Conservation (phyloP, 2,329 filamentous ascomycete species). For the Rhinocladiella similis region DNA sequence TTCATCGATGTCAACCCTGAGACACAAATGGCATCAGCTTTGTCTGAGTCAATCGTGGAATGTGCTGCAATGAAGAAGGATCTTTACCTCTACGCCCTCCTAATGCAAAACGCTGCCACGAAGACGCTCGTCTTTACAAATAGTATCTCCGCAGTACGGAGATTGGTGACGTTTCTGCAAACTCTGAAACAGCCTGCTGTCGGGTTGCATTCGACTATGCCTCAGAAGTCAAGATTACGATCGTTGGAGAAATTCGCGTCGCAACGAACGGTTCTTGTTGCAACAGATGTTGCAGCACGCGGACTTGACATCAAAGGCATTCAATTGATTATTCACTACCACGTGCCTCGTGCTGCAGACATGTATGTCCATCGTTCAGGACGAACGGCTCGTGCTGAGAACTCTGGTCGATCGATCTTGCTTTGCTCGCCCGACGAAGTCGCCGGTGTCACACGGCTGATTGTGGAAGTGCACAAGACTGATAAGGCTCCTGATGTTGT, state of each 20-base stretch:
- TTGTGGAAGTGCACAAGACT: constrained; percentile 80
- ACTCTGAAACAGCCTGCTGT: constrained; percentile 72
- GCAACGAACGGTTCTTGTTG: constrained; percentile 68
- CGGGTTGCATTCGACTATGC: constrained; percentile 89
- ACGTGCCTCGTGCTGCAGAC: constrained; percentile 87
- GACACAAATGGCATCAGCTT: constrained; percentile 79
- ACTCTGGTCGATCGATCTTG: constrained; percentile 77
- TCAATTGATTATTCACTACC: constrained; percentile 90
- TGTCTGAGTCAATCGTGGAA: constrained; percentile 89
- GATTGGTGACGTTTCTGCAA: constrained; percentile 79
- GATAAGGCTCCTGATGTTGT: constrained; percentile 54
- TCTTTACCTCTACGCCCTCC: constrained; percentile 84
- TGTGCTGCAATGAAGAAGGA: constrained; percentile 96
- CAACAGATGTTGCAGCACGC: constrained; percentile 89
- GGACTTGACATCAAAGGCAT: constrained; percentile 91
- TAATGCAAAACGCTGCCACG: constrained; percentile 70
- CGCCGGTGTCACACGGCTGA: constrained; percentile 75
- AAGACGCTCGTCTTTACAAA: constrained; percentile 93
- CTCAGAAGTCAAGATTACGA: constrained; percentile 90
- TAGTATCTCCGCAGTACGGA: constrained; percentile 87
- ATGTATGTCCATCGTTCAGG: constrained; percentile 95
- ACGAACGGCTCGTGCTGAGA: constrained; percentile 81
- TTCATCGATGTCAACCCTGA: constrained; percentile 91
- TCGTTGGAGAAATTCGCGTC: constrained; percentile 86
- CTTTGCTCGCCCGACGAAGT: constrained; percentile 93